Base-by-base conservation (phyloP, 176 grass and related monocot species). In the Olyra latifolia region DNA sequence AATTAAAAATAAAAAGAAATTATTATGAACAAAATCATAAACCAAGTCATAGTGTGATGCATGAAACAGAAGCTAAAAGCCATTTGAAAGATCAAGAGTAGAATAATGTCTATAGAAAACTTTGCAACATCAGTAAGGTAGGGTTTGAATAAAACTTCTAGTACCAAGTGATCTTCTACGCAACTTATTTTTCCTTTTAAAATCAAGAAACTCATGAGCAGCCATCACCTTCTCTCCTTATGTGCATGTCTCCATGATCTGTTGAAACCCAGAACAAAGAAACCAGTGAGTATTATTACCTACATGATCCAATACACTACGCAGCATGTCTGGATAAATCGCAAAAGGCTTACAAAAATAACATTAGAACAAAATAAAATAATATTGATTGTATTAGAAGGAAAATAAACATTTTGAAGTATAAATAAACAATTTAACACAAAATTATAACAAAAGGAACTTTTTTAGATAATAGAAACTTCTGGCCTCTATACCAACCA, bases 121-220 rank as follows among this genome's bases (percentile, higher is more conserved):
- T 63, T 63, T 62, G 19, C 8, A 67, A 40, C 17, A 60, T 23
- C n/a, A 30, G 48, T 35, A 69, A 89, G 20, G 46, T 65, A 55
- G 17, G 46, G 77, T 49, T 68, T 30, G 23, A 14, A 85, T 29
- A 78, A 80, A 69, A 62, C 48, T 68, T 59, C n/a, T 28, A 17
- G 61, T 80, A 55, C 24, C 11, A 80, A 83, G 19, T 76, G 61
- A 94, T 72, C 54, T 23, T 55, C 4, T 27, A 20, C 32, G 41
- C 52, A 99, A 92, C 96, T 99, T 99, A 74, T 76, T 84, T 88
- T 95, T 99, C 88, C 96, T 85, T 86, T 79, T 99, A 75, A 20
- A 91, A 86, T 95, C 84, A 82, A 99, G 96, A 89, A 93, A 99
- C 49, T 99, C 96, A 75, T 82, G 69, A 81, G 76, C 71, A 85